A percentile compares a stretch with the other conserved stretches of the same genome.
Conservation (phyloP, 2,329 filamentous ascomycete species). For the Cordyceps javanica region DNA sequence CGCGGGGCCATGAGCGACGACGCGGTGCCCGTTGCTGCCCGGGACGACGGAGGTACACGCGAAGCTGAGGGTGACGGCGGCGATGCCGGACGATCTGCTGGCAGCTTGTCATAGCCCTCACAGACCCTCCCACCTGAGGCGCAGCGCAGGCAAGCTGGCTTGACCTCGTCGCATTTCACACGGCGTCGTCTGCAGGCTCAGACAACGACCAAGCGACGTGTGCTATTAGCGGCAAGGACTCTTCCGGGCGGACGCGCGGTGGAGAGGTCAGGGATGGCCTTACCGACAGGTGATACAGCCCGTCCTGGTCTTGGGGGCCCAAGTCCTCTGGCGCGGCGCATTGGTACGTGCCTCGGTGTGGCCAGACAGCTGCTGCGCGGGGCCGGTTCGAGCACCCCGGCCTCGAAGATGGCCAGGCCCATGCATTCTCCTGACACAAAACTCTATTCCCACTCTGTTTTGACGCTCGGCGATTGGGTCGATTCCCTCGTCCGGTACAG, state of each 20-base stretch:
- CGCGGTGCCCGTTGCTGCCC: neutral
- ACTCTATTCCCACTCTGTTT: neutral
- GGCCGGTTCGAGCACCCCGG: neutral
- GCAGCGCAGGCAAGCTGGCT: conserved; percentile 21
- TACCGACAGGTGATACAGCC: conserved; percentile 18
- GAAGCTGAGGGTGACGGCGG: neutral
- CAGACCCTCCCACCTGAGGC: conserved; percentile 17
- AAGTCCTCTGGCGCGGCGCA: neutral
- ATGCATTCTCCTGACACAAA: conserved; percentile 7
- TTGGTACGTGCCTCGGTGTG: neutral
- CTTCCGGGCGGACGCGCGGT: neutral
- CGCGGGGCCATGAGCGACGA: conserved; percentile 6
- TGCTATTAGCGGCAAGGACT: neutral
- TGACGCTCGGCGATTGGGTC: neutral
- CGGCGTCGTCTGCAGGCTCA: conserved; percentile 17
- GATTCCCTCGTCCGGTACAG: neutral
- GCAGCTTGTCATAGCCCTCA: conserved; percentile 23
- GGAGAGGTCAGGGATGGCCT: neutral
- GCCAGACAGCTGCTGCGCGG: neutral
- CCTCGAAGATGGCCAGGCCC: neutral
- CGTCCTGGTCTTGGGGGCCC: conserved; percentile 16
- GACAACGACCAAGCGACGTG: neutral
- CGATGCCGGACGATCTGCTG: neutral
- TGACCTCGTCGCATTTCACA: conserved; percentile 24
- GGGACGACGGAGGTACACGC: neutral